phyloP scores from a whole-genome alignment of 208 protist genomes.

The Strigomonas culicis region DNA sequence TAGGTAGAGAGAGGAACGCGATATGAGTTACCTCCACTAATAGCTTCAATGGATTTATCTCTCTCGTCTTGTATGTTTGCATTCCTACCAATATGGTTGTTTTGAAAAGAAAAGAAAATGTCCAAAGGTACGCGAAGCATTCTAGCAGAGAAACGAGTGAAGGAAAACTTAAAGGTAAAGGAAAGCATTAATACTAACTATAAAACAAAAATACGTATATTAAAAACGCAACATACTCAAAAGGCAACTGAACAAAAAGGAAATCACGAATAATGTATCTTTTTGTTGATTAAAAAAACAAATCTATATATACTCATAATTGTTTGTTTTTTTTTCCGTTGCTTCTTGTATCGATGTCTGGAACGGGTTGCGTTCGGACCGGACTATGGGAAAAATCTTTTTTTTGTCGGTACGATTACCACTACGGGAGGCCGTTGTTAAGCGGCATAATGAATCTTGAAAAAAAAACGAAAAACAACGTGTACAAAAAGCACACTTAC shows the following conservation, averaged over 20 bases:
- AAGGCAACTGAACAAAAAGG: neutral
- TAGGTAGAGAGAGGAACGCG: neutral
- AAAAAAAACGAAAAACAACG: slow-evolving; percentile 5
- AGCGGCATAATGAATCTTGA: neutral
- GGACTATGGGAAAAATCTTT: too few relatives aligned
- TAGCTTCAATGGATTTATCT: neutral
- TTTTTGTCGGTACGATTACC: too few relatives aligned
- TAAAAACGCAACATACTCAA: neutral
- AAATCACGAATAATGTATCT: neutral
- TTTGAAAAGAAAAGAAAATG: slow-evolving; percentile 8
- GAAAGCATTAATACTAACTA: neutral
- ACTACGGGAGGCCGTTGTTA: too few relatives aligned
- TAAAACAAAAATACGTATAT: slow-evolving; percentile 6
- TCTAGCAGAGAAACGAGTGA: neutral
- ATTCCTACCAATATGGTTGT: slow-evolving; percentile 1
- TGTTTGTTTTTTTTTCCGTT: slow-evolving; percentile 4
- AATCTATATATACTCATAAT: neutral
- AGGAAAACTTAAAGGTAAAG: slow-evolving; percentile 1
- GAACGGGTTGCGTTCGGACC: too few relatives aligned
- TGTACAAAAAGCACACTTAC: neutral
- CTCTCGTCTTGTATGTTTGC: neutral
- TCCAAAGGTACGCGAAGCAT: neutral
- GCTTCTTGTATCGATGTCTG: slow-evolving; percentile 1
- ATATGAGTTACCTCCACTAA: neutral
- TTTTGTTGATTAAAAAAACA: slow-evolving; percentile 1